phyloP scores from a whole-genome alignment of 2,329 filamentous ascomycete genomes.

The Exophiala bonariae region DNA sequence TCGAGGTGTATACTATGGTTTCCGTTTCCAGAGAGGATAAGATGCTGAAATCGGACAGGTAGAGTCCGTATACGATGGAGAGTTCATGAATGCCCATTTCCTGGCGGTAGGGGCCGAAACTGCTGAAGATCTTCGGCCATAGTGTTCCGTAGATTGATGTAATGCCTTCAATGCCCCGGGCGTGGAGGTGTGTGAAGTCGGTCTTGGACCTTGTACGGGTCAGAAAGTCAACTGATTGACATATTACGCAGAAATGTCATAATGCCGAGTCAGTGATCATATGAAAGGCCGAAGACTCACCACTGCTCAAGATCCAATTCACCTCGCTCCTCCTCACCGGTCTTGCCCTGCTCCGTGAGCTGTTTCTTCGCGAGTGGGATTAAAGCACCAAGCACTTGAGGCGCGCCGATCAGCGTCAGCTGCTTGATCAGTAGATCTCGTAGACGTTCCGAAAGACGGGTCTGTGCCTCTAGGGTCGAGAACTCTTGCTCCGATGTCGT shows the following conservation, averaged over 20 bases:
- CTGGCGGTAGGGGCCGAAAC: constrained; percentile 32
- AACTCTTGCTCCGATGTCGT: constrained; percentile 22
- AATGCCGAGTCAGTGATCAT: too few relatives aligned
- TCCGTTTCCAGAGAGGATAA: constrained; percentile 45
- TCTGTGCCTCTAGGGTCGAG: constrained; percentile 9
- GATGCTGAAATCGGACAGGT: constrained; percentile 45
- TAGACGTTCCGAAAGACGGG: constrained; percentile 22
- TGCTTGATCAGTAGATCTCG: constrained; percentile 35
- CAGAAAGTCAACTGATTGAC: neutral
- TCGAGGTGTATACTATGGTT: constrained; percentile 43
- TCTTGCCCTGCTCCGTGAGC: constrained; percentile 21
- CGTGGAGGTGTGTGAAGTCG: constrained; percentile 19
- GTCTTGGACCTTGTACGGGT: neutral
- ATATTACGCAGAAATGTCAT: neutral
- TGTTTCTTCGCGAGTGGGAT: constrained; percentile 32
- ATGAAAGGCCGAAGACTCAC: constrained; percentile 6
- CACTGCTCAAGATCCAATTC: constrained; percentile 17
- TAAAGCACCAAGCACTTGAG: constrained; percentile 32
- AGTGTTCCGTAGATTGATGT: constrained; percentile 34
- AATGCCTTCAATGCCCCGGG: constrained; percentile 32
- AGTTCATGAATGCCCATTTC: constrained; percentile 72
- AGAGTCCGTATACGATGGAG: constrained; percentile 67
- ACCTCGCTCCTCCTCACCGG: constrained; percentile 7
- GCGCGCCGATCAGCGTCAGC: constrained; percentile 35
- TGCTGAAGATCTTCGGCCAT: constrained; percentile 31